Base-by-base conservation (phyloP, 106 monocot species). In the Apostasia shenzhenica region DNA sequence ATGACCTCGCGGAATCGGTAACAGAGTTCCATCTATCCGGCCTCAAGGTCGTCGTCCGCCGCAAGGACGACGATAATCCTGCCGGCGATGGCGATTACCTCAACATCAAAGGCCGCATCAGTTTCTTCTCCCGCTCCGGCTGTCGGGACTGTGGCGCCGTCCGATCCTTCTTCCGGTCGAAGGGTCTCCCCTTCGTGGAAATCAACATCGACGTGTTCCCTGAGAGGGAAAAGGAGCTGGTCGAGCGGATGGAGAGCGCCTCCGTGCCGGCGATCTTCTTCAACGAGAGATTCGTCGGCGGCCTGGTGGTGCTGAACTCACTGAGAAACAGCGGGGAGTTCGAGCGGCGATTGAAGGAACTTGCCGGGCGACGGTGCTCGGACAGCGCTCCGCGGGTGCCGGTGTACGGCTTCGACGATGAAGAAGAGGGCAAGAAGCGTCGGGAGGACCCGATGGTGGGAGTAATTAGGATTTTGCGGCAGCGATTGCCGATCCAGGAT, bases 151-250 rank as follows among this genome's bases (percentile, higher is more conserved):
- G 87, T 78, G 72, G 77, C 5, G 92, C 97, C 2, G 87, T 99
- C 42, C 72, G 92, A 14, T 57, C 83, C 2, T 93, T 92, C 79
- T 77, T 99, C 69, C 63, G 92, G 8, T 73, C 85, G 50, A 76
- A 54, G 46, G 70, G 63, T 1, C 71, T 99, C 42, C 80, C 81
- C 2, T 93, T 76, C 73, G 92, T 88, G 8, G 97, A 99, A 76
- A 99, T 99, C 73, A 99, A 99, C 85, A 40, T 99, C 10, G 97
- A 99, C 72, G 97, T 99, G 38, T 99, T 90, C 72, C 93, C 92
- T 13, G 79, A 84, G 50, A 72, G 97, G 54, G 82, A 83, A 70
- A 63, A 76, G 68, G 97, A 99, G 54, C 80, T 99, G 75, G 13
- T 76, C 2, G 73, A 82, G n/a, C 76, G 89, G 41, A 66, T 81